phyloP scores from a whole-genome alignment of 2,329 filamentous ascomycete genomes.

The Triangularia setosa region DNA sequence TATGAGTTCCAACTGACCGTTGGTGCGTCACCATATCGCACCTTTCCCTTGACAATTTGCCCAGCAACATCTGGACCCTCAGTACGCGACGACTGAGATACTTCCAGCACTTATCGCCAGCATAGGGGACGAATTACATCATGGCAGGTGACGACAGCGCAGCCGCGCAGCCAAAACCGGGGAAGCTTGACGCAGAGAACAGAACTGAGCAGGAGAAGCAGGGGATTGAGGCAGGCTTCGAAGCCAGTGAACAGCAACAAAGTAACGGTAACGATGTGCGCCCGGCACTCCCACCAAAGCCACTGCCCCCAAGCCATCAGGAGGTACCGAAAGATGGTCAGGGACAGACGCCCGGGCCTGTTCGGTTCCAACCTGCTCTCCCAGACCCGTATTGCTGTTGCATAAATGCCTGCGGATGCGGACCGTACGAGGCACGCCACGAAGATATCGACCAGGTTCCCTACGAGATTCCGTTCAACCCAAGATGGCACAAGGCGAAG shows the following conservation, averaged over 20 bases:
- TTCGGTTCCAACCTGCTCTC: constrained; percentile 1
- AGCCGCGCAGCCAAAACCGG: constrained; percentile 2
- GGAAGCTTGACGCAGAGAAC: background rate
- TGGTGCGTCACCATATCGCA: background rate
- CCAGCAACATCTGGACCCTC: background rate
- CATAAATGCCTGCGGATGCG: background rate
- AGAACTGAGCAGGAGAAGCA: background rate
- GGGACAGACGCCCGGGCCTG: background rate
- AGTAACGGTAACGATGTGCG: background rate
- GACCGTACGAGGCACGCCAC: background rate
- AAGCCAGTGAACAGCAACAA: background rate
- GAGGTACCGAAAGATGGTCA: background rate
- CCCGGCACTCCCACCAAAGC: constrained; percentile 1
- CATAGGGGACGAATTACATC: background rate
- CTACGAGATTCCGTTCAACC: constrained; percentile 1
- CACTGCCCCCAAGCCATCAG: background rate
- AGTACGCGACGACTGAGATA: background rate
- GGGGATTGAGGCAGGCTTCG: background rate
- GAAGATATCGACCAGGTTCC: background rate
- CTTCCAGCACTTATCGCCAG: background rate
- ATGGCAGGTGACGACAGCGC: constrained; percentile 13
- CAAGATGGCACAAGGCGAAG: constrained; percentile 17
- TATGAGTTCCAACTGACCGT: background rate
- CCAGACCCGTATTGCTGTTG: background rate
- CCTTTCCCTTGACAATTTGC: background rate